Conservation (phyloP, 768 basidiomycete genomes). For the Vararia minispora region DNA sequence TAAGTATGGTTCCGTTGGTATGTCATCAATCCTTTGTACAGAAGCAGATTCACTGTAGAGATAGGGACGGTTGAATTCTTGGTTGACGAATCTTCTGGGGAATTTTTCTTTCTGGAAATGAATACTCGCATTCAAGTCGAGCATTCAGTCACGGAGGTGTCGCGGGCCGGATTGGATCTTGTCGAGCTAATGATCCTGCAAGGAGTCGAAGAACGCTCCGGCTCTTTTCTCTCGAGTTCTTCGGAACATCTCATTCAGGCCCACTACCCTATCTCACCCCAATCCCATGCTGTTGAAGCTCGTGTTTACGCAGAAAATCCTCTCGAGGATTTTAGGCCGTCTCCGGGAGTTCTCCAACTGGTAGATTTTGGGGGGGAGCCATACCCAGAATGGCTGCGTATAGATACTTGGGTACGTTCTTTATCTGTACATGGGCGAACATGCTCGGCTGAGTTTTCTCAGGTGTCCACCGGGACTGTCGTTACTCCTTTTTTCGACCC, state of each 20-base stretch:
- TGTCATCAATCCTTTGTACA: too few relatives aligned
- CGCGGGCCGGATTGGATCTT: constrained; percentile 45
- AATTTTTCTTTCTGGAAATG: constrained; percentile 64
- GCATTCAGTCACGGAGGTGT: constrained; percentile 52
- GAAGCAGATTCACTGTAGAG: too few relatives aligned
- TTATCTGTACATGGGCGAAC: constrained; percentile 2
- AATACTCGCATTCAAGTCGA: constrained; percentile 65
- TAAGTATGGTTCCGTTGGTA: constrained; percentile 50
- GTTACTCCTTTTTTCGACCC: constrained; percentile 48
- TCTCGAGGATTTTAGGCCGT: constrained; percentile 41
- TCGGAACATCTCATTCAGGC: constrained; percentile 26
- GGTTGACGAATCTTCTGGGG: constrained; percentile 37
- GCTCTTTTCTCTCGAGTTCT: constrained; percentile 10
- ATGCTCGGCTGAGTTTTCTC: not conserved
- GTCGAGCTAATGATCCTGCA: constrained; percentile 56
- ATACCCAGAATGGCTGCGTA: constrained; percentile 37
- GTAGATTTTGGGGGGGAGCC: constrained; percentile 26
- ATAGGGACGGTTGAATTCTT: constrained; percentile 60
- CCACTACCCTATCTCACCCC: constrained; percentile 20
- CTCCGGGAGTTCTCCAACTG: constrained; percentile 49
- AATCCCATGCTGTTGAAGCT: constrained; percentile 38
- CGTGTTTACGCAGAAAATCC: constrained; percentile 58
- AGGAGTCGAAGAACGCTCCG: constrained; percentile 29
- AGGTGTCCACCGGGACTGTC: constrained; percentile 30
- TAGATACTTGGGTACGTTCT: constrained; percentile 44